Conservation (phyloP, 352 stramenopile species). For the Achlya hypogyna region DNA sequence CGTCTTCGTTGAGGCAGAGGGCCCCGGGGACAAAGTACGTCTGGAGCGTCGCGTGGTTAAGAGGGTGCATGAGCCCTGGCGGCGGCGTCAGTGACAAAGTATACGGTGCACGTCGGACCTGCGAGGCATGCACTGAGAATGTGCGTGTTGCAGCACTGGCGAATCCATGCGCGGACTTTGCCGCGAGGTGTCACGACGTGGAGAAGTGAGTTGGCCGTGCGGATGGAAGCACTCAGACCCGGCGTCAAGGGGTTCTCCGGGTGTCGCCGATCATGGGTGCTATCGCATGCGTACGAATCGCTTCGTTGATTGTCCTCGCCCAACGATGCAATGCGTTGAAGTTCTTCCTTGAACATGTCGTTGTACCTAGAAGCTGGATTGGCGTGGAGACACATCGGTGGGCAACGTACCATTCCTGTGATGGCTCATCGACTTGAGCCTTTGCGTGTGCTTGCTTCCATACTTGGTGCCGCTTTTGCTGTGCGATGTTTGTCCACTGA, state of each 20-base stretch:
- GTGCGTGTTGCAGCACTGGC: slow-evolving; percentile 18
- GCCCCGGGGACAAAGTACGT: slow-evolving; percentile 11
- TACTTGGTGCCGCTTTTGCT: slow-evolving; percentile 4
- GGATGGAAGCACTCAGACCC: slow-evolving; percentile 13
- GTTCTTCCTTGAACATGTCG: slow-evolving; percentile 6
- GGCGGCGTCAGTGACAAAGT: neutral
- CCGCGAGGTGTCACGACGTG: slow-evolving; percentile 8
- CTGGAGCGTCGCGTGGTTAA: slow-evolving; percentile 1
- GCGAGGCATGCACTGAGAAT: slow-evolving; percentile 17
- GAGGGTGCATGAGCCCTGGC: slow-evolving; percentile 12
- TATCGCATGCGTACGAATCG: neutral
- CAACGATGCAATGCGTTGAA: slow-evolving; percentile 11
- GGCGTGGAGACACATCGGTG: neutral
- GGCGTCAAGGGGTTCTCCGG: neutral
- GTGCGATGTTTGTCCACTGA: slow-evolving; percentile 19
- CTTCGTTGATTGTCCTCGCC: neutral
- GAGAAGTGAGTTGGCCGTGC: slow-evolving; percentile 14
- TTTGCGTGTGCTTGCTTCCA: slow-evolving; percentile 1
- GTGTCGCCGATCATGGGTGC: no score
- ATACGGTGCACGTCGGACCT: neutral
- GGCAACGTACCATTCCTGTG: slow-evolving; percentile 13
- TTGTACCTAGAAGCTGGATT: neutral
- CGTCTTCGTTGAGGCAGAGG: slow-evolving; percentile 12
- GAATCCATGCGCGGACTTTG: slow-evolving; percentile 16
- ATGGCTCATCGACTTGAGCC: neutral